Base-by-base conservation (phyloP, 1,139 yeast species). In the Protomyces inouyei region DNA sequence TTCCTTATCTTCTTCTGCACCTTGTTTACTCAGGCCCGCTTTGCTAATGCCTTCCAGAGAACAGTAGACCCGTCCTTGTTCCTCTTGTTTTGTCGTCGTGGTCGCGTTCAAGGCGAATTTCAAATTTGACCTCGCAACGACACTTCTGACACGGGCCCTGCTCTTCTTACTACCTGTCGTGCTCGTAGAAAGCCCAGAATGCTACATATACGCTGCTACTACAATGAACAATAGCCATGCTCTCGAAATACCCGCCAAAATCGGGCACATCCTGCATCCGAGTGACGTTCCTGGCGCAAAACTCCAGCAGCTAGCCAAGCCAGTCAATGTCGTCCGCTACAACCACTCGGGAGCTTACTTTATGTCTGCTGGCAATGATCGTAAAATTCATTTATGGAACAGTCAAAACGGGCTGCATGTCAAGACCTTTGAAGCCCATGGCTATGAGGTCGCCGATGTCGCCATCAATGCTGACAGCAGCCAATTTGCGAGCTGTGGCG, bases 401-500 rank as follows among this genome's bases (percentile, higher is more conserved):
- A 67, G 73, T 6, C 55, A 61, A 25, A 65, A 74, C 1, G 72
- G 71, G 14, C 38, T 67, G 16, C 67, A 60, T 32, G 57, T 66
- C 32, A 53, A 60, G 36, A 48, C 57, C 18, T 65, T 46, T 32
- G 53, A 38, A 25, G 68, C 63, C 64, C 78, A 76, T 60, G 74
- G 74, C 9, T 71, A 73, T 57, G 77, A 73, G 57, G 74, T 76
- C 9, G 69, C 75, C 18, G 77, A 72, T 64, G 66, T 76, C 6
- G 70, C 72, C 3, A 71, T 76, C 8, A 60, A 74, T 12, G 66
- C 55, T 12, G 77, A 76, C 60, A 73, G 72, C 60, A 59, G 74
- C 32, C 67, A 54, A 65, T 75, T 76, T 64, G 77, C 72, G 37
- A 72, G 76, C 57, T 73, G 75, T 25, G 78, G 79, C 16, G 77